These are phyloP conservation scores for Mortierella sp. DNA, from an alignment of 371 early-diverging fungal genomes.

Conservation along the genomic window DNA sequence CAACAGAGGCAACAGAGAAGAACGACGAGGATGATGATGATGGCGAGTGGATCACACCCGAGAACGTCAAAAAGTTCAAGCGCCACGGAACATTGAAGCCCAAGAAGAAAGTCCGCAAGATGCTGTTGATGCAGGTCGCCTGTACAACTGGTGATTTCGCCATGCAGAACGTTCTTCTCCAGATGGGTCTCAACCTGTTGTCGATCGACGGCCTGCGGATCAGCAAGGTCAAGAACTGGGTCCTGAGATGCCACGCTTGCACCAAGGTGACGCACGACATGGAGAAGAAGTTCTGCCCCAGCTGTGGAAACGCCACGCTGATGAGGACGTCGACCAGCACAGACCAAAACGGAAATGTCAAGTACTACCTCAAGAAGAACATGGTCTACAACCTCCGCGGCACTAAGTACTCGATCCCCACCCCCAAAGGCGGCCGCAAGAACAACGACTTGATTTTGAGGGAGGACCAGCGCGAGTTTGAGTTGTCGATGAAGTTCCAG, in stretches of 20 bases:
- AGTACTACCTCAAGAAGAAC: slow-evolving; percentile 90
- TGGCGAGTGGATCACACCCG: slow-evolving; percentile 96
- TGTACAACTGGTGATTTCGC: slow-evolving; percentile 97
- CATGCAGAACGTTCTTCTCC: slow-evolving; percentile 97
- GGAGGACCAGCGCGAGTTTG: slow-evolving; percentile 93
- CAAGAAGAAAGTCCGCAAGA: slow-evolving; percentile 58
- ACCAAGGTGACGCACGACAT: slow-evolving; percentile 88
- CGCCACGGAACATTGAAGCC: slow-evolving; percentile 65
- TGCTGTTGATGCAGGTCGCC: slow-evolving; percentile 76
- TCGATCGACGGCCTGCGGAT: slow-evolving; percentile 90
- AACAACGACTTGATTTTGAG: slow-evolving; percentile 86
- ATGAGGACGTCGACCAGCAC: slow-evolving; percentile 87
- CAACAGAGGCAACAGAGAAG: slow-evolving; percentile 6
- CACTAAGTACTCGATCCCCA: slow-evolving; percentile 90
- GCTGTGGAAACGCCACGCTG: slow-evolving; percentile 92
- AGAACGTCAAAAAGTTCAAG: slow-evolving; percentile 81
- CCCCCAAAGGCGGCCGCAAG: slow-evolving; percentile 86
- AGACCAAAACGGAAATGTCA: slow-evolving; percentile 84
- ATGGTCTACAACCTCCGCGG: slow-evolving; percentile 92
- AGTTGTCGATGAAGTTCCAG: slow-evolving; percentile 67
- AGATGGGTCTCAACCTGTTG: slow-evolving; percentile 90
- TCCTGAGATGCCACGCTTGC: slow-evolving; percentile 96
- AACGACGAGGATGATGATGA: slow-evolving; percentile 66
- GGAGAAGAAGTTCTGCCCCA: slow-evolving; percentile 94
- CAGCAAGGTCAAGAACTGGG: slow-evolving; percentile 85